Evolutionary conservation across 2,329 filamentous ascomycete genomes (phyloP), one percentile per base, ranked within the genome.

Genomic region (Davidsoniella neocaledoniae): DNA sequence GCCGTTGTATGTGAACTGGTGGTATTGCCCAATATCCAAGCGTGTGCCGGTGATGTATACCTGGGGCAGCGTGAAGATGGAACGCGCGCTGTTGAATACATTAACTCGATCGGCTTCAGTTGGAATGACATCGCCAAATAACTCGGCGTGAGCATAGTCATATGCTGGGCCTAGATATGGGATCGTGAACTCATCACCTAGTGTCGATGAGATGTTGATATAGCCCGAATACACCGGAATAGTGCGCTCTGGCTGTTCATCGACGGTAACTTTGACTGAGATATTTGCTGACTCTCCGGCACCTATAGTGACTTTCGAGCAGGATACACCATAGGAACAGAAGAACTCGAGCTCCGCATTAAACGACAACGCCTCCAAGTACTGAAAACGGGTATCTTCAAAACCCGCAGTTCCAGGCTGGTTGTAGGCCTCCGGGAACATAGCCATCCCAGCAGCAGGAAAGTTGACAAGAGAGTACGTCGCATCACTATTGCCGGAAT

Each of bases 261-360:
- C 72, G 56, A 94, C 72, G 55, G 76, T 71, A 54, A 94, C 69
- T 62, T 75, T 21, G 19, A 49, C 10, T 21, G 37, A 33, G 29
- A 49, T 16, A 6, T 49, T 36, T n/a, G 19, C 25, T 9, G 39
- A 43, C 14, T 43, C 12, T n/a, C 47, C 47, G 14, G 23, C 39
- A 6, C 36, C 23, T 12, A 49, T 29, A 19, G 16, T 38, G n/a
- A 49, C 23, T 16, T 36, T 23, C 14, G 39, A 21, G 8, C 47
- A 49, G 9, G 47, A 29, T 10, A 29, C 33, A 8, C 40, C 47
- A 1, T 39, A 25, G 5, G 41, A 5, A 23, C 40, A 49, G 26
- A 21, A 12, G 21, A 49, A 49, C 4, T 29, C 16, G 10, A 49
- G 4, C 2, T 43, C 26, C 9, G 47, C 39, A 5, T 14, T 8